Percentiles rank a stretch among this genome's conserved stretches.
These are phyloP conservation scores for Phlyctochytrium planicorne DNA, from an alignment of 192 early-diverging fungal species.

Conservation along the genomic window DNA sequence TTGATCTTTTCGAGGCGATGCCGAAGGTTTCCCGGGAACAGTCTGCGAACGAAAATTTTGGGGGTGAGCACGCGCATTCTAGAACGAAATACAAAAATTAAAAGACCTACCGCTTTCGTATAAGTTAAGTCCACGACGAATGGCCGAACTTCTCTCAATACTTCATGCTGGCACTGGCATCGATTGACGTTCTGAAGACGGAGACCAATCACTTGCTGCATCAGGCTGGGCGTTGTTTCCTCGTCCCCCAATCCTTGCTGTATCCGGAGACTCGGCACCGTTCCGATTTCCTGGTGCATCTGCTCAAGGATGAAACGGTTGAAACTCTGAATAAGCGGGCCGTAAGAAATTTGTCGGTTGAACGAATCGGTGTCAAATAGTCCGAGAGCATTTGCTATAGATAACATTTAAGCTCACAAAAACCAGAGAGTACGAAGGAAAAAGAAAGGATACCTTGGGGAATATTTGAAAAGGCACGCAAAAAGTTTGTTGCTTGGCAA, in stretches of 20 bases:
- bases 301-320: conserved; percentile 92
- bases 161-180: conserved; percentile 70
- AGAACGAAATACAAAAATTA: conserved; percentile 8
- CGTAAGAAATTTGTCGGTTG: conserved; percentile 57
- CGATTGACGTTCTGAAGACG: conserved; percentile 55
- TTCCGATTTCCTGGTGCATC: conserved; percentile 68
- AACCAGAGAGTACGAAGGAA: not conserved
- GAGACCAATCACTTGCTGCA: conserved; percentile 67
- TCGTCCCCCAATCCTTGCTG: conserved; percentile 1
- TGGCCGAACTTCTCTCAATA: conserved; percentile 62
- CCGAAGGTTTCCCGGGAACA: not conserved
- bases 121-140: conserved; percentile 86
- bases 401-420: conserved; percentile 1
- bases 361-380: conserved; percentile 84
- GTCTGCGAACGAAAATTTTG: conserved; percentile 9
- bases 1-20: not conserved
- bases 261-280: conserved; percentile 32
- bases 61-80: not conserved
- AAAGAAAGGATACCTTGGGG: conserved; percentile 63
- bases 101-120: conserved; percentile 54
- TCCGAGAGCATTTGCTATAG: conserved; percentile 73
- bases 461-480: conserved; percentile 78
- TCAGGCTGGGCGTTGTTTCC: conserved; percentile 7
- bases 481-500: conserved; percentile 93
- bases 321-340: conserved; percentile 80